These are phyloP conservation scores for Eucalyptus cloeziana DNA, from an alignment of 345 rosid species.

Conservation along the genomic window DNA sequence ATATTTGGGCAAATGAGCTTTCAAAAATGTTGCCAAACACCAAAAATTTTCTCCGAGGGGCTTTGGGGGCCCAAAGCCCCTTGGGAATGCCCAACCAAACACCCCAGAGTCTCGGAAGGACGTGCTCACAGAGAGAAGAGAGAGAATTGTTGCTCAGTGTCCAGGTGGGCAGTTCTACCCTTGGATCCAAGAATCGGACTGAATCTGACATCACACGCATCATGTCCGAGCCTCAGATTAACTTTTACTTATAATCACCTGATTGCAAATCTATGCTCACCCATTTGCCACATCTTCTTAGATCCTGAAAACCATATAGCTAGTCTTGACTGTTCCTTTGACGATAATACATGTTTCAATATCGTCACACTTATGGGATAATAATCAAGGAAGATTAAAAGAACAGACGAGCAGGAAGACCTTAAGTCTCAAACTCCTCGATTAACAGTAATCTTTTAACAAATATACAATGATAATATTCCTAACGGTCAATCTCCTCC, in stretches of 20 bases:
- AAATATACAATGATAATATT: neutral
- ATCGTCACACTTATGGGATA: neutral
- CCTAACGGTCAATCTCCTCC: neutral
- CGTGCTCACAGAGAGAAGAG: too few relatives aligned
- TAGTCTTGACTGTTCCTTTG: neutral
- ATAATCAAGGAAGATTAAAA: neutral
- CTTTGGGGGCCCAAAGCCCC: too few relatives aligned
- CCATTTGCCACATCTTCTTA: neutral
- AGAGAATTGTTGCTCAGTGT: too few relatives aligned
- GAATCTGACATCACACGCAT: neutral
- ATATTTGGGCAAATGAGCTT: too few relatives aligned
- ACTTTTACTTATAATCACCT: neutral
- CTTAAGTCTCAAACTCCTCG: neutral
- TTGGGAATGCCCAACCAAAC: too few relatives aligned
- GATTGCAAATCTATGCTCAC: neutral
- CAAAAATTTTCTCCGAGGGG: too few relatives aligned
- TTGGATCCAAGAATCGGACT: accelerated
- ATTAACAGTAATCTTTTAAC: neutral
- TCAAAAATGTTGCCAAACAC: too few relatives aligned
- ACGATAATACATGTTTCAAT: neutral
- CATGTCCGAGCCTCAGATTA: neutral
- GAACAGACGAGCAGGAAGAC: accelerated
- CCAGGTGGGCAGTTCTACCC: too few relatives aligned
- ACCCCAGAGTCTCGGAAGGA: too few relatives aligned
- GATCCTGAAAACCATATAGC: neutral